Base-by-base conservation (phyloP, 1,139 yeast species). In the Casaregolazyma lundiana region DNA sequence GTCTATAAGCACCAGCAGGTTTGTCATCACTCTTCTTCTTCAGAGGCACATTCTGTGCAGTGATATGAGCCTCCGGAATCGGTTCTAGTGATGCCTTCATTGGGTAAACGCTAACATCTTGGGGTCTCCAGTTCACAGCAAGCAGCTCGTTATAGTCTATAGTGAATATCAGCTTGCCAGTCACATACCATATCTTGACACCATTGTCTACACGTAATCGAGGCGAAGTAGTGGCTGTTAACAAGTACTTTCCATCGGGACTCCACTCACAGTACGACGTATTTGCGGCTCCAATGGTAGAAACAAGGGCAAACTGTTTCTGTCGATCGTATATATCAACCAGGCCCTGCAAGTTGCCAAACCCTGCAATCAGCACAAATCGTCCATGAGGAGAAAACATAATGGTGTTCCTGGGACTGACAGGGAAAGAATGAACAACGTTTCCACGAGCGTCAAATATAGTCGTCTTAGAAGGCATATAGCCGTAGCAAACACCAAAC, bases 171-270 rank as follows among this genome's bases (percentile, higher is more conserved):
- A 92, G 76, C 58, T 81, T 79, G 40, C 98, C 98, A 53, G 81
- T 75, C 51, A 83, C 89, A 65, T 92, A 95, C 97, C 97, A 92
- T 59, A 94, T 74, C 67, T 88, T 87, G 57, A 84, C 81, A 47
- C 97, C 94, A 65, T 94, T 94, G 66, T 94, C 99, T 44, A 94
- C 99, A 63, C 98, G 81, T 61, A 94, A 77, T 61, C 99, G 78
- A 53, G 99, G 99, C 18, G 97, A 81, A 0, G 98, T 92, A 6
- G 98, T 94, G 19, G 98, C 98, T 16, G 97, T 90, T 65, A 94
- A 71, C 50, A 94, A 81, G 62, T 77, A 88, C 61, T 95, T 80
- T 35, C 98, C 97, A 69, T 94, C 95, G n/a, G 99, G 98, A 3
- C 95, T 83, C 98, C 98, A 94, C 65, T 86, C 89, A 66, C 97